phyloP scores from a whole-genome alignment of 192 early-diverging fungal genomes.

The Entophlyctis luteolus region DNA sequence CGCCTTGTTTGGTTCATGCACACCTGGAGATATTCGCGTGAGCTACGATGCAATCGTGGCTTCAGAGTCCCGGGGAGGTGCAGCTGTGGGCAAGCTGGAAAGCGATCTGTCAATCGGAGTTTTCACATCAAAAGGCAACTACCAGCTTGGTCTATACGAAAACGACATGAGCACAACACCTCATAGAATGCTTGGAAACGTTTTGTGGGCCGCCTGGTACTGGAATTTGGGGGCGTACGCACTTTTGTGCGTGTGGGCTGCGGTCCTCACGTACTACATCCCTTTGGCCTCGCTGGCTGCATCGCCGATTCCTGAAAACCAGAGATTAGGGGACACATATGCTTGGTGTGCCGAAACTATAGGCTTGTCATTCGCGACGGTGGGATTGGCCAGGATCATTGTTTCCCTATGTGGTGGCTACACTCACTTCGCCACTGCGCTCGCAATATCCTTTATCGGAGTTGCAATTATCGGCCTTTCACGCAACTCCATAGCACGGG shows the following conservation, averaged over 20 bases:
- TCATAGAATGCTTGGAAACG: constrained; percentile 2
- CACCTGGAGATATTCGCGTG: constrained; percentile 25
- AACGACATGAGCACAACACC: background rate
- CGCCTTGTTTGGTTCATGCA: constrained; percentile 15
- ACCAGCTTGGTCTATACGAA: constrained; percentile 18
- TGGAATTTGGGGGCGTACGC: constrained; percentile 14
- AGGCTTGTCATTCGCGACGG: background rate
- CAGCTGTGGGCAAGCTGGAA: constrained; percentile 23
- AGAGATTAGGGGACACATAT: constrained; percentile 13
- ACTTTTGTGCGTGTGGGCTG: background rate
- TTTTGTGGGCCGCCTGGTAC: background rate
- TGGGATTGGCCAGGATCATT: background rate
- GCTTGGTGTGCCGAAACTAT: constrained; percentile 1
- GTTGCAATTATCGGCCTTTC: no score
- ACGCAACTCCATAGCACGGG: no score
- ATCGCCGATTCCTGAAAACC: no score
- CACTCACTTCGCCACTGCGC: no score
- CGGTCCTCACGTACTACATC: constrained; percentile 12
- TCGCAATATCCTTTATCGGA: no score
- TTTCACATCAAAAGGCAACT: background rate
- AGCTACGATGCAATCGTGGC: constrained; percentile 13
- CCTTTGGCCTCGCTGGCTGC: no score
- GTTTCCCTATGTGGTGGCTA: no score
- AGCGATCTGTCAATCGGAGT: constrained; percentile 4
- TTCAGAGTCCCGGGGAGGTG: background rate